These are phyloP conservation scores for Chlorella variabilis DNA, from an alignment of 163 green algal species.

Conservation along the genomic window DNA sequence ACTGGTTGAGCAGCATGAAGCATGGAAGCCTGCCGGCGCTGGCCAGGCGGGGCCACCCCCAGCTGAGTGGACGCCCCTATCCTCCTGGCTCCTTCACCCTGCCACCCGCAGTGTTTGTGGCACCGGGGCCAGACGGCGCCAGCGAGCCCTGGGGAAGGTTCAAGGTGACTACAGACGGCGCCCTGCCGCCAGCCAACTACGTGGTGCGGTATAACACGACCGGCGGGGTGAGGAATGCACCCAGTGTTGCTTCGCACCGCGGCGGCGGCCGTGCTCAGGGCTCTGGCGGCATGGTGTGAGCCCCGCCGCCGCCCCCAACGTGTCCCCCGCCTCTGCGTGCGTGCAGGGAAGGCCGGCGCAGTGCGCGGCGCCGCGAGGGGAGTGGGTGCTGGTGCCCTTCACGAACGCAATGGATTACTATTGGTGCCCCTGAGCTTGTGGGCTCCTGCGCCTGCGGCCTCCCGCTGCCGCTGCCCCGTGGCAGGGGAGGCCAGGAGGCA, in stretches of 20 bases:
- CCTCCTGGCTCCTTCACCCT: not conserved
- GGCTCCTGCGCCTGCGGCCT: too few relatives aligned
- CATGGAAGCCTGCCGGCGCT: too few relatives aligned
- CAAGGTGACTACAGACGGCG: not conserved
- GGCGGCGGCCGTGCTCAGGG: too few relatives aligned
- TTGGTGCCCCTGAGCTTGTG: not conserved
- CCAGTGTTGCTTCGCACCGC: too few relatives aligned
- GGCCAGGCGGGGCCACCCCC: too few relatives aligned
- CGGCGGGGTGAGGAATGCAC: not conserved
- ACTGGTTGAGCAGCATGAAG: too few relatives aligned
- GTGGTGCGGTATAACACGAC: conserved; percentile 4
- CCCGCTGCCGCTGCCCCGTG: too few relatives aligned
- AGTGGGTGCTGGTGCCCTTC: conserved; percentile 4
- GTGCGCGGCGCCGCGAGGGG: not conserved
- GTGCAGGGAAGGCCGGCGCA: not conserved
- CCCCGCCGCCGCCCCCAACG: too few relatives aligned
- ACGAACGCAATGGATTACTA: not conserved
- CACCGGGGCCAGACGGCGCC: not conserved
- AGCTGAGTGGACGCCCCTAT: too few relatives aligned
- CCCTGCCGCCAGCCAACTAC: not conserved
- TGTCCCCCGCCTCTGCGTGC: too few relatives aligned
- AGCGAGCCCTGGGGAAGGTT: conserved; percentile 5
- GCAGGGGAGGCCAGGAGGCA: too few relatives aligned
- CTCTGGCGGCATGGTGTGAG: too few relatives aligned
- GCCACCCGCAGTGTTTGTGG: not conserved